phyloP scores from a whole-genome alignment of 371 early-diverging fungal genomes.

The Mortierella sp. region DNA sequence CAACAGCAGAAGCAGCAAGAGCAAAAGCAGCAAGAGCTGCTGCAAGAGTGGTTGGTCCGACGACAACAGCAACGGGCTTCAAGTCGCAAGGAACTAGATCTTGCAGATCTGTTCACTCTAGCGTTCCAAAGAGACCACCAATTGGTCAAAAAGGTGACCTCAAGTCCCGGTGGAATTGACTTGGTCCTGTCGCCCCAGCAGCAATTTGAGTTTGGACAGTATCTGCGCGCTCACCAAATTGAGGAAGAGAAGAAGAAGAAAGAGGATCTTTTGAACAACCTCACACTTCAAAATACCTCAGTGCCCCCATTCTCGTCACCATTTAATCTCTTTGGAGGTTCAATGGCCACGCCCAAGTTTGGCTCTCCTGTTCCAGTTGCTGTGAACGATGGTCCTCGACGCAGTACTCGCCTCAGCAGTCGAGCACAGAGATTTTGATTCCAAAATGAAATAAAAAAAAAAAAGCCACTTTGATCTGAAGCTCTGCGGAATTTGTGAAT shows the following conservation, averaged over 20 bases:
- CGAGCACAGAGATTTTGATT: background rate
- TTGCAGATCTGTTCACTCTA: slow-evolving; percentile 46
- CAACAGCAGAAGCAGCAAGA: slow-evolving; percentile 32
- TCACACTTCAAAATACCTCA: slow-evolving; percentile 2
- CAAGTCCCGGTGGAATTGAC: slow-evolving; percentile 44
- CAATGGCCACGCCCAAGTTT: slow-evolving; percentile 3
- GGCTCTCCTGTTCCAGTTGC: slow-evolving; percentile 2
- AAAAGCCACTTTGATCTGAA: too few relatives aligned
- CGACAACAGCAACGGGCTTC: slow-evolving; percentile 40
- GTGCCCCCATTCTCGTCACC: background rate
- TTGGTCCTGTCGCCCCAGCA: slow-evolving; percentile 46
- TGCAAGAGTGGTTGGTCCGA: slow-evolving; percentile 40
- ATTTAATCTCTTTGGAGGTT: background rate
- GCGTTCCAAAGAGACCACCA: slow-evolving; percentile 44
- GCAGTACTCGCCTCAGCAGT: slow-evolving; percentile 3
- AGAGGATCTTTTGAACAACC: slow-evolving; percentile 14
- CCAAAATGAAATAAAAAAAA: background rate
- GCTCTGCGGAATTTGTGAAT: background rate
- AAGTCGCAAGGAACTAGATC: slow-evolving; percentile 28
- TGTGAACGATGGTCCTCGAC: slow-evolving; percentile 7
- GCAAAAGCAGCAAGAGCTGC: slow-evolving; percentile 23
- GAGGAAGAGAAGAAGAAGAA: slow-evolving; percentile 32
- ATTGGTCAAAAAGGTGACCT: slow-evolving; percentile 29
- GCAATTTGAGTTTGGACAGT: slow-evolving; percentile 50
- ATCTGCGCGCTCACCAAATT: slow-evolving; percentile 21